Percentiles rank a stretch among this genome's conserved stretches.
Evolutionary conservation across 169 alveolate species (phyloP).

Genomic region (Plasmodium relictum): DNA sequence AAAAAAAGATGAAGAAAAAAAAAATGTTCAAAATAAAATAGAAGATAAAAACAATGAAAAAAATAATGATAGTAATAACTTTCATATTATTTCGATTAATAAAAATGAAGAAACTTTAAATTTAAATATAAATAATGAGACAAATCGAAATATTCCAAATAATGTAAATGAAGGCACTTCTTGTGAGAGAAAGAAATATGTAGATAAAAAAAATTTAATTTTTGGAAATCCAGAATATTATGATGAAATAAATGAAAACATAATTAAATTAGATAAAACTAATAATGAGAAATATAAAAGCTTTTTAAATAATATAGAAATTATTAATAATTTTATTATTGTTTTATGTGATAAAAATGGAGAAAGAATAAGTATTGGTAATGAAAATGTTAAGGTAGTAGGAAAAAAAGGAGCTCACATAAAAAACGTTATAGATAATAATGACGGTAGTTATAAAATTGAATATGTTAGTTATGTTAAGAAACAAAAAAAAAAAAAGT

Average conservation of each 20-base stretch:
- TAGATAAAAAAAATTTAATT: conserved; percentile 2
- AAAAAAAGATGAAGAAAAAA: neutral
- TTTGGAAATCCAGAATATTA: conserved; percentile 18
- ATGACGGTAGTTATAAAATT: conserved; percentile 69
- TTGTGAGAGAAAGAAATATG: conserved; percentile 1
- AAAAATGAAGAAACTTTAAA: conserved; percentile 1
- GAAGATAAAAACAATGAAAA: neutral
- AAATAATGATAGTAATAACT: neutral
- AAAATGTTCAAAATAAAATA: neutral
- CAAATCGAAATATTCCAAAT: neutral
- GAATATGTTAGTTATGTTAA: conserved; percentile 40
- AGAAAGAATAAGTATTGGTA: conserved; percentile 66
- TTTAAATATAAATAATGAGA: neutral
- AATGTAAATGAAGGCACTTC: neutral
- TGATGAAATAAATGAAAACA: conserved; percentile 24
- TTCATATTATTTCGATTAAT: conserved; percentile 5
- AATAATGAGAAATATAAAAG: conserved; percentile 34
- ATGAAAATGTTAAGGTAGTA: conserved; percentile 65
- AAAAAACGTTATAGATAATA: conserved; percentile 71
- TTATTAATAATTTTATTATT: conserved; percentile 35
- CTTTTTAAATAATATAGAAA: conserved; percentile 17
- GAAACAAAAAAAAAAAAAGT: conserved; percentile 33
- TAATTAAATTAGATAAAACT: conserved; percentile 23
- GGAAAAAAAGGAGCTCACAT: conserved; percentile 74
- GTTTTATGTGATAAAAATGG: conserved; percentile 66